Evolutionary conservation across 257 asterid species (phyloP), one percentile per base, ranked within the genome.

Genomic region (Thymus mandschuricus): DNA sequence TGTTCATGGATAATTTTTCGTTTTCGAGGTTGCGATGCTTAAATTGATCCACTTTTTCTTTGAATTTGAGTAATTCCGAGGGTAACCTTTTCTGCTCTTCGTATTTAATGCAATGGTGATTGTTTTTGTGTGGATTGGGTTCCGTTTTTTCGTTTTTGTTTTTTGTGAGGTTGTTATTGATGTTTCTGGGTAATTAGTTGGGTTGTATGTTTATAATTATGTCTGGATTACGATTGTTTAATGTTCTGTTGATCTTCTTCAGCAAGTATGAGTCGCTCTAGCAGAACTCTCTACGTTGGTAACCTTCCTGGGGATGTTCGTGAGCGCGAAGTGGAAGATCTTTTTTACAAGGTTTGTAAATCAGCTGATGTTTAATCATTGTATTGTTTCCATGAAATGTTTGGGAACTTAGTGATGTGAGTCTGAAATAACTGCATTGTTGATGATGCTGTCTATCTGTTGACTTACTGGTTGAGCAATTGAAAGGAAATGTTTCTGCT

Each of bases 301-400:
- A 95, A 95, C 85, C 99, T 95, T 78, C 99, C 98, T 3, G 98
- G 98, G 15, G 98, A 92, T 79, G 86, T 88, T 64, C 96, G 98
- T 13, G 99, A 95, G 83, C 89, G 98, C 5, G 97, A 95, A 84
- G 96, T 95, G 60, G 99, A 95, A 73, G 98, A 92, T 81, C 68
- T 95, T 78, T 95, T 95, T 76, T 84, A 92, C 90, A 95, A 92
- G 99, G 99, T 89, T 63, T 28, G 11, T 49, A 28, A 13, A 15
- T 60, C 48, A 30, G 30, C n/a, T 9, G 3, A 57, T 51, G 5
- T 54, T 10, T 54, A 27, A 43, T 51, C 52, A 6, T 1, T 28
- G 27, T 46, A 52, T 54, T 38, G 45, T 48, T 38, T 11, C 10
- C 35, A 1, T 0, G 10, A 54, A 38, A 12, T 60, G 7, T 46